Evolutionary conservation across 495 filamentous ascomycete genomes (phyloP), one percentile per base, ranked within the genome.

Genomic region (Podospora sp.): DNA sequence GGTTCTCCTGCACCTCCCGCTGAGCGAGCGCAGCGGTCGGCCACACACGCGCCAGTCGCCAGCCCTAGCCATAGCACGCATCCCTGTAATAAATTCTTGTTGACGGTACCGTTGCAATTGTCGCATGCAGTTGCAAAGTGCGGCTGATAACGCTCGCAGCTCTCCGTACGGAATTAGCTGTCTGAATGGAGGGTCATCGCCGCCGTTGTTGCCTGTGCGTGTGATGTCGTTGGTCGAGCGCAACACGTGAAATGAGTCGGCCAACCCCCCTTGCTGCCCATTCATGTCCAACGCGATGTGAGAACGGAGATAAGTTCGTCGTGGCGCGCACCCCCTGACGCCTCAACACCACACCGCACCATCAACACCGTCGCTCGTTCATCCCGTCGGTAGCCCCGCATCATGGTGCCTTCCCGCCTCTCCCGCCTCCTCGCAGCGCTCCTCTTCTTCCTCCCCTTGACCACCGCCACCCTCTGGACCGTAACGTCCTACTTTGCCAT

Each of bases 381-480:
- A 33, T 33, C 29, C 4, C 4, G 40, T 2, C 40, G 40, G 11
- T 11, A 14, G 11, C 40, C 9, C 2, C 2, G 40, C 40, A 46
- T 12, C 40, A 18, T 46, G 5, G 14, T 2, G 5, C 40, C 40
- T 18, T 46, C 16, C 40, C 40, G 14, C 16, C 2, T 4, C 40
- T 33, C 29, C 3, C 29, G 4, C 29, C 40, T 46, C 40, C 40
- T 46, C 2, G 12, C 40, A 4, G 16, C 40, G 4, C 52, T 55
- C 21, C 52, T 53, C 50, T 6, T 55, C 52, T 7, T 26, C 7
- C 8, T 55, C 52, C 21, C 52, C n/a, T 55, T 6, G 2, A 55
- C 52, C 12, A 55, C 14, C 8, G 60, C 60, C 20, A 62, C 60
- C 35, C 51, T 62, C 35, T 62, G 60, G 60, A 62, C 60, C 5